Conservation (phyloP, 352 stramenopile species). For the Phytophthora pluvialis region DNA sequence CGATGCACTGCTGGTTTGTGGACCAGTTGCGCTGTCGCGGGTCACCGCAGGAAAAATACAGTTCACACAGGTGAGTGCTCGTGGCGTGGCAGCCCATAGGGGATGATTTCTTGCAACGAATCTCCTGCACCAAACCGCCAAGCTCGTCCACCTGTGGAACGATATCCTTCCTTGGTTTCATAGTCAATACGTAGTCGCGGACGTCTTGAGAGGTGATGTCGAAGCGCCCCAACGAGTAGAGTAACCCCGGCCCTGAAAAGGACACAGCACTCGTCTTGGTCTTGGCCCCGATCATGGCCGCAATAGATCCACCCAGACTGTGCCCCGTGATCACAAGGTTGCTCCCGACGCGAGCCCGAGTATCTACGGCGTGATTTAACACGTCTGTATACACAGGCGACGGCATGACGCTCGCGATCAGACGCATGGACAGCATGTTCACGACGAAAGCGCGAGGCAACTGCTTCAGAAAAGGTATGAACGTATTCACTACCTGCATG, state of each 20-base stretch:
- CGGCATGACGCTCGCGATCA: slow-evolving; percentile 72
- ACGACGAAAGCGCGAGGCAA: slow-evolving; percentile 74
- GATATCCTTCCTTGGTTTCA: slow-evolving; percentile 83
- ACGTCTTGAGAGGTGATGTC: slow-evolving; percentile 63
- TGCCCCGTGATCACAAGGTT: slow-evolving; percentile 80
- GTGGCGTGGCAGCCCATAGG: slow-evolving; percentile 78
- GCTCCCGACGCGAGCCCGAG: slow-evolving; percentile 50
- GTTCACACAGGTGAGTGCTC: slow-evolving; percentile 76
- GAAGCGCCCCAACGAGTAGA: slow-evolving; percentile 81
- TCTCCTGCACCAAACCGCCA: slow-evolving; percentile 78
- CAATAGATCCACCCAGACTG: slow-evolving; percentile 78
- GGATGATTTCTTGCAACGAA: slow-evolving; percentile 72
- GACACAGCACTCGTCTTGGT: slow-evolving; percentile 76
- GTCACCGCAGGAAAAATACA: slow-evolving; percentile 80
- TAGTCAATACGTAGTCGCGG: slow-evolving; percentile 80
- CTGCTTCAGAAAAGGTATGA: slow-evolving; percentile 87
- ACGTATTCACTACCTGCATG: slow-evolving; percentile 84
- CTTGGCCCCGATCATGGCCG: slow-evolving; percentile 78
- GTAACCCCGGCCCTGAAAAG: slow-evolving; percentile 73
- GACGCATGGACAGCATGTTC: slow-evolving; percentile 73
- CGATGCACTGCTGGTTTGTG: slow-evolving; percentile 58
- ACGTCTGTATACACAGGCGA: slow-evolving; percentile 64
- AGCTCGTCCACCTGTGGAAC: slow-evolving; percentile 80
- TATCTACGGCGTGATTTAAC: slow-evolving; percentile 56
- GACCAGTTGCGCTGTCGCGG: slow-evolving; percentile 66